Evolutionary conservation across 495 filamentous ascomycete genomes (phyloP), one percentile per base, ranked within the genome.

Genomic region (Friedmanniomyces endolithicus): DNA sequence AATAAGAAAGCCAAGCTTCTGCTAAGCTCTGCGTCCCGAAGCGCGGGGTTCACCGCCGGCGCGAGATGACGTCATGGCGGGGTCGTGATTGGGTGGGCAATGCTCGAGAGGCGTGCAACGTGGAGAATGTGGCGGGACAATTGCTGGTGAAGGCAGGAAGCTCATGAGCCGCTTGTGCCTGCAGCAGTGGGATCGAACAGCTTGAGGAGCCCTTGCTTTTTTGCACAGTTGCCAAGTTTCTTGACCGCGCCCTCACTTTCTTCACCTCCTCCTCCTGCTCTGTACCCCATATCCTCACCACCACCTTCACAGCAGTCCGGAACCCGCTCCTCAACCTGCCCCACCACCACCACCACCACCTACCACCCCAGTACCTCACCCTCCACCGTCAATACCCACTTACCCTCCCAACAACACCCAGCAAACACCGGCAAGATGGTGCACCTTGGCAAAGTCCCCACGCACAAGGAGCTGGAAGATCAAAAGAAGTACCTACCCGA

Each of bases 401-500:
- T 14, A 41, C 37, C 37, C 12, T 14, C 3, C 6, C 14, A 16
- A 41, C 14, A 41, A 2, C 37, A 4, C 37, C 37, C 12, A 41
- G 20, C 47, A 50, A 54, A 47, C 37, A 33, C 54, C 54, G 54
- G 17, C 45, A 51, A 56, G 35, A 56, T 56, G 54, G 54, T 56
- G 7, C 54, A 56, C 27, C 47, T 56, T 1, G 54, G 54, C 46
- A 2, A 20, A 1, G 31, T 56, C 39, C 3, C 35, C 11, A 56
- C 54, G 20, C 6, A 8, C 48, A 51, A 47, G 34, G 49, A 58
- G 11, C 33, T 58, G 16, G 39, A 52, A 24, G 50, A 47, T 17
- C 4, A 49, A 19, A 63, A 71, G 62, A 60, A 71, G 16, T 63
- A 67, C 20, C 60, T 65, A 2, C 40, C 69, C 24, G 61, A 62